Evolutionary conservation across 2,329 filamentous ascomycete genomes (phyloP).

Genomic region (Colletotrichum sp.): DNA sequence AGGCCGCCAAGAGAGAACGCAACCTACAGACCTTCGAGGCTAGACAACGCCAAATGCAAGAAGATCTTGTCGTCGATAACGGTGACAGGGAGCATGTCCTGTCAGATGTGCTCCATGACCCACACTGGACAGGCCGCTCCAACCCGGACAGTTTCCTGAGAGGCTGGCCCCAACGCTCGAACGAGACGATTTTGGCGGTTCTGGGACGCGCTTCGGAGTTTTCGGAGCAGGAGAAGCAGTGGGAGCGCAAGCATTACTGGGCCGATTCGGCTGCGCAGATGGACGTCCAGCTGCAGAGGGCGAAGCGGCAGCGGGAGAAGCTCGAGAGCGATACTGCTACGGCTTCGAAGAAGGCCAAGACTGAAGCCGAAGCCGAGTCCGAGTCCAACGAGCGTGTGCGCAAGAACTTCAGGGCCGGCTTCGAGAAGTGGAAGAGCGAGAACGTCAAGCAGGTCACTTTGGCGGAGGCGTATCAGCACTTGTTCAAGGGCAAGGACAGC

Average conservation of each 20-base stretch:
- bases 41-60: not conserved
- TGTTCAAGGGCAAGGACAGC: not conserved
- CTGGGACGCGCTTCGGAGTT: not conserved
- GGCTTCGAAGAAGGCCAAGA: not conserved
- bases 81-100: not conserved
- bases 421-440: not conserved
- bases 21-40: not conserved
- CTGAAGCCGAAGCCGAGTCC: not conserved
- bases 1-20: not conserved
- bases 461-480: not conserved
- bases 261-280: not conserved
- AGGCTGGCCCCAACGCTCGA: not conserved
- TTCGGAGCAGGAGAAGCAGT: not conserved
- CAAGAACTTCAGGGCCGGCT: not conserved
- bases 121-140: not conserved
- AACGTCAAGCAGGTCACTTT: not conserved
- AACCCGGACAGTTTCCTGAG: not conserved
- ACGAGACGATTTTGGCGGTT: not conserved
- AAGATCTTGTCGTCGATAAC: not conserved
- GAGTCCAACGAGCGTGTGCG: not conserved
- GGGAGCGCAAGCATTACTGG: not conserved
- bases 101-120: not conserved
- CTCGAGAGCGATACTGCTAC: not conserved
- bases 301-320: not conserved
- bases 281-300: not conserved